Evolutionary conservation across 2,329 filamentous ascomycete genomes (phyloP).

Genomic region (Calonectria multiphialidica): DNA sequence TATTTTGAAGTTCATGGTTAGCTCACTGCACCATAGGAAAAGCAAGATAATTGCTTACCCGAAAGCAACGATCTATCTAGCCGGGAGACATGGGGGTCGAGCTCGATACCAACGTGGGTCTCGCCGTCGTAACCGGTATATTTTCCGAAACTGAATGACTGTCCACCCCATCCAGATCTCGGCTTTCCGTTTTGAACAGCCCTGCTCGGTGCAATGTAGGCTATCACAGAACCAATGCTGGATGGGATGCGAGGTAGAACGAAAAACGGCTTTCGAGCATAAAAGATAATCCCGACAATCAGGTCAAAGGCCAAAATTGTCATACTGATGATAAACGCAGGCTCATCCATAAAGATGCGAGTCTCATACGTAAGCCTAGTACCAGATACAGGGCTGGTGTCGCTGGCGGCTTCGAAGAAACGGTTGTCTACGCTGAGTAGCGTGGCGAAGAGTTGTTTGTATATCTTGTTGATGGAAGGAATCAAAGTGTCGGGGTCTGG

Average conservation of each 20-base stretch:
- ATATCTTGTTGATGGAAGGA: not conserved
- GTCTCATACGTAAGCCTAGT: not conserved
- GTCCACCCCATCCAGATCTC: not conserved
- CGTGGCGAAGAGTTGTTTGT: not conserved
- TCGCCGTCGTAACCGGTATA: constrained; percentile 4
- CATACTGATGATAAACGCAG: not conserved
- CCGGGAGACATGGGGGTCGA: not conserved
- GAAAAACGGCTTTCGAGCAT: not conserved
- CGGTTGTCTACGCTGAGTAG: not conserved
- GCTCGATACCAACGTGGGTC: constrained; percentile 7
- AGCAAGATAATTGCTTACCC: not conserved
- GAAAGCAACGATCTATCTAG: not conserved
- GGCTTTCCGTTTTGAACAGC: not conserved
- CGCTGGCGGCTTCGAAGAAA: not conserved
- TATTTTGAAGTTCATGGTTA: not conserved
- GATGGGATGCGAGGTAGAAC: constrained; percentile 3
- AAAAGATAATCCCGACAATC: not conserved
- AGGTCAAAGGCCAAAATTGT: constrained; percentile 4
- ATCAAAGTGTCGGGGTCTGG: constrained; percentile 1
- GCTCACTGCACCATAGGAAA: not conserved
- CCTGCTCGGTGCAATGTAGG: constrained; percentile 12
- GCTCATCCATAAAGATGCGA: not conserved
- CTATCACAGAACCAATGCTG: not conserved
- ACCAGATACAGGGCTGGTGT: not conserved
- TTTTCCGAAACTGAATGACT: constrained; percentile 8